A percentile compares a stretch with the other conserved stretches of the same genome.
Evolutionary conservation across 2,329 filamentous ascomycete genomes (phyloP).

Genomic region (Colletotrichum echinochloae): DNA sequence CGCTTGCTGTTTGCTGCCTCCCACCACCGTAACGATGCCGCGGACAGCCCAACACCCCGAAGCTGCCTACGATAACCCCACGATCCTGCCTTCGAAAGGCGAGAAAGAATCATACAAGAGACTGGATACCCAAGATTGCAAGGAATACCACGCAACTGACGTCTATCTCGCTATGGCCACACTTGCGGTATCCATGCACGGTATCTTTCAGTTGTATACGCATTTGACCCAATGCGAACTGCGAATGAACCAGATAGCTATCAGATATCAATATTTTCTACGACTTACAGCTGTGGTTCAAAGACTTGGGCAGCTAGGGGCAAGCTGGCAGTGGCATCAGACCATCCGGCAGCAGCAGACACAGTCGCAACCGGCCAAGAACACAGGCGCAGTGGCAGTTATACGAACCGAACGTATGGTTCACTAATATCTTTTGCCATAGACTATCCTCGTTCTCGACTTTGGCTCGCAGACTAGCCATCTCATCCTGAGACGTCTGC

Average conservation of each 20-base stretch:
- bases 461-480: constrained; percentile 80
- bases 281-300: too few species aligned
- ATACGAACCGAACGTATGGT: neutral
- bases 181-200: neutral
- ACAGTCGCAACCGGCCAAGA: neutral
- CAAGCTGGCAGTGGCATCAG: neutral
- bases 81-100: neutral
- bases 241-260: neutral
- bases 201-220: neutral
- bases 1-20: constrained; percentile 11
- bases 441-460: constrained; percentile 79
- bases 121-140: neutral
- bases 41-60: neutral
- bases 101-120: neutral
- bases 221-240: neutral
- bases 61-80: neutral
- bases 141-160: neutral
- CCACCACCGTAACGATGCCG: constrained; percentile 3
- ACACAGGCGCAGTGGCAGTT: too few species aligned
- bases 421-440: neutral
- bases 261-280: neutral
- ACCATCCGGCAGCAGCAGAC: constrained; percentile 42
- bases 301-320: neutral
- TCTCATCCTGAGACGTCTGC: constrained; percentile 79
- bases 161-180: neutral